These are phyloP conservation scores for Aspergillus ellipticus DNA, from an alignment of 495 filamentous ascomycete genomes.

Conservation along the genomic window DNA sequence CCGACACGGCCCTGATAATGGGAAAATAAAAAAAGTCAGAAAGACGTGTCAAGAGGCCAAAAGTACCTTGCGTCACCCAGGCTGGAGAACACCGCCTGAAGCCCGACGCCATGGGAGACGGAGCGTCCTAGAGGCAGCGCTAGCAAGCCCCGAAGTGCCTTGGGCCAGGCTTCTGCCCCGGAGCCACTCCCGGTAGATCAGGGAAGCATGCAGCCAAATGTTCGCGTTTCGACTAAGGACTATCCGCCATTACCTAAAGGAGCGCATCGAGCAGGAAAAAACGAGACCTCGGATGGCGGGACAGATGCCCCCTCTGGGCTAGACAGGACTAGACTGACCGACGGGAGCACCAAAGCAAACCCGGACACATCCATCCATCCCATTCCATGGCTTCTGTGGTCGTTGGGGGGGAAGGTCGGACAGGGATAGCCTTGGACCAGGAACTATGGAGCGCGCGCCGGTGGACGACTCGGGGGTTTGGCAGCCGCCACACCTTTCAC, in stretches of 20 bases:
- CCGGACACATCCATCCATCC: neutral
- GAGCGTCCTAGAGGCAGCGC: conserved; percentile 7
- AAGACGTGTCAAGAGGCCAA: conserved; percentile 16
- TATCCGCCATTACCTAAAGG: neutral
- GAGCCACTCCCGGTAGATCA: conserved; percentile 25
- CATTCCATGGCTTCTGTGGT: neutral
- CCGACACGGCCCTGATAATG: neutral
- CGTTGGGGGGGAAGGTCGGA: neutral
- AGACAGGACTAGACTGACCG: neutral
- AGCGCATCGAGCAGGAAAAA: neutral
- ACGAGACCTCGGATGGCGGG: neutral
- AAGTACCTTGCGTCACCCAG: conserved; percentile 16
- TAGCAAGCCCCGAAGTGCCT: conserved; percentile 8
- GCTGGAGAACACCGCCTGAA: conserved; percentile 4
- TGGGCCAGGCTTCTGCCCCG: conserved; percentile 13
- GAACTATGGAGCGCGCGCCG: neutral
- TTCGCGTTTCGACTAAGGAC: conserved; percentile 12
- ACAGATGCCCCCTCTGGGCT: neutral
- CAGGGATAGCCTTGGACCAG: neutral
- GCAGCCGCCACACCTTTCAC: neutral
- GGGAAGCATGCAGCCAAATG: conserved; percentile 15
- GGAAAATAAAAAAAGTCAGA: conserved; percentile 3
- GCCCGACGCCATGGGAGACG: conserved; percentile 10
- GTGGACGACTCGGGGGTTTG: neutral
- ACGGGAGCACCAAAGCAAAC: too few species aligned